Evolutionary conservation across 1,284 basidiomycete genomes (phyloP).

Genomic region (Rhodofomes roseus): DNA sequence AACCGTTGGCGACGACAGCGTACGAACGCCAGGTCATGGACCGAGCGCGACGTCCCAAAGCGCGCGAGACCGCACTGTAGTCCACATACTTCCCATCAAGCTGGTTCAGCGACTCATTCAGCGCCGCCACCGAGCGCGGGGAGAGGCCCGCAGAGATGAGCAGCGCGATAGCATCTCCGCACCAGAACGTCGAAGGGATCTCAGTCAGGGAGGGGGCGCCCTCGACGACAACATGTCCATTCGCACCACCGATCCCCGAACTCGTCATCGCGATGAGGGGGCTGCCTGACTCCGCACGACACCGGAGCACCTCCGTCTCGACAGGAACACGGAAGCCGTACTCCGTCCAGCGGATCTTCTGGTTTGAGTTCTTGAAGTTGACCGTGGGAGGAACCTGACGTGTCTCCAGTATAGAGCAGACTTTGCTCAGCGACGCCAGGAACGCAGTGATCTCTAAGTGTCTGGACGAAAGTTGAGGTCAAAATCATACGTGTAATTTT

Average conservation of each 20-base stretch:
- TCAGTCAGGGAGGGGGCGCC: slow-evolving; percentile 18
- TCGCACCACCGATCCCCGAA: slow-evolving; percentile 40
- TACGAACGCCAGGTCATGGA: slow-evolving; percentile 33
- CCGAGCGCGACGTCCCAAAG: slow-evolving; percentile 26
- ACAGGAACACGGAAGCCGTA: slow-evolving; percentile 25
- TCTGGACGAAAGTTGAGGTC: slow-evolving; percentile 30
- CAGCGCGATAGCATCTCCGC: no score
- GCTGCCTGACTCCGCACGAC: slow-evolving; percentile 27
- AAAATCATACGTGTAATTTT: no score
- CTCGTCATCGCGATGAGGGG: slow-evolving; percentile 32
- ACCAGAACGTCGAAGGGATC: no score
- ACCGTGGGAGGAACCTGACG: slow-evolving; percentile 37
- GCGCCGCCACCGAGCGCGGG: no score
- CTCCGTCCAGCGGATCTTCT: slow-evolving; percentile 36
- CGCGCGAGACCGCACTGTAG: slow-evolving; percentile 3
- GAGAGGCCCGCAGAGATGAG: no score
- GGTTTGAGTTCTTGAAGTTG: slow-evolving; percentile 34
- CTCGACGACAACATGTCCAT: slow-evolving; percentile 36
- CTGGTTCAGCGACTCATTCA: neutral
- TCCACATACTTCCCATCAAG: neutral
- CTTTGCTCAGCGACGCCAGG: slow-evolving; percentile 40
- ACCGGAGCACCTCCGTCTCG: slow-evolving; percentile 20
- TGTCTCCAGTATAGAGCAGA: slow-evolving; percentile 35
- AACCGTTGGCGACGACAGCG: slow-evolving; percentile 6
- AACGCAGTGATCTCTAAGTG: slow-evolving; percentile 41